Evolutionary conservation across 176 grass and related monocot species (phyloP), one percentile per base, ranked within the genome.

Genomic region (Avena eriantha): DNA sequence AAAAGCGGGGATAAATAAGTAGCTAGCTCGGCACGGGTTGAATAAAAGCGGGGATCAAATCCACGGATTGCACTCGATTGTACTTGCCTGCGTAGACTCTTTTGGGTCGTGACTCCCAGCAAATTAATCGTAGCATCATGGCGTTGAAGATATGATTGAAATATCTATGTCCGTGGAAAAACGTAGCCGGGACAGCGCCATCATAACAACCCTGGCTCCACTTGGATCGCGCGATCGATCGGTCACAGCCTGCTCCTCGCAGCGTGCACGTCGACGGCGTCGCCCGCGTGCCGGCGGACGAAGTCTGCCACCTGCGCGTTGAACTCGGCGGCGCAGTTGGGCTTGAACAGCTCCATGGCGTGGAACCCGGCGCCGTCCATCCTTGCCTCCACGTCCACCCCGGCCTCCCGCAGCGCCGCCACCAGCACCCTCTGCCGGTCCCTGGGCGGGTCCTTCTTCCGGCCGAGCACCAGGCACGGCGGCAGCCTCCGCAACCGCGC

Each of bases 401-500:
- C 93, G 10, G 82, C 88, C 53, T 76, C 88, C 50, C 13, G 39
- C 54, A 95, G 88, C 51, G 94, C 91, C 29, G 70, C 24, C 45
- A 89, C 84, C n/a, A 95, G 86, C 82, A 79, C 36, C 70, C 85
- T 90, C 48, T 95, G 92, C 88, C 96, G 76, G 61, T 98, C 93
- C 43, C 87, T 23, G 0, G 94, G 93, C 21, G 96, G 96, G 82
- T 98, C 96, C 22, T 85, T 90, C 7, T 26, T 41, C 19, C 91
- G 80, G 5, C 92, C 90, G 54, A 91, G 92, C 69, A 98, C 93
- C 16, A 95, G 87, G 85, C 96, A 98, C 2, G 86, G 93, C 11
- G 92, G 93, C 34, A 95, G 88, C 84, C 69, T 43, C 83, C 86
- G 75, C 26, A 87, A 79, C 11, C 81, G 75, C 49, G 83, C 84